Evolutionary conservation across 805 yeast genomes (phyloP), one percentile per base, ranked within the genome.

Genomic region (Barnettozyma wickerhamii): DNA sequence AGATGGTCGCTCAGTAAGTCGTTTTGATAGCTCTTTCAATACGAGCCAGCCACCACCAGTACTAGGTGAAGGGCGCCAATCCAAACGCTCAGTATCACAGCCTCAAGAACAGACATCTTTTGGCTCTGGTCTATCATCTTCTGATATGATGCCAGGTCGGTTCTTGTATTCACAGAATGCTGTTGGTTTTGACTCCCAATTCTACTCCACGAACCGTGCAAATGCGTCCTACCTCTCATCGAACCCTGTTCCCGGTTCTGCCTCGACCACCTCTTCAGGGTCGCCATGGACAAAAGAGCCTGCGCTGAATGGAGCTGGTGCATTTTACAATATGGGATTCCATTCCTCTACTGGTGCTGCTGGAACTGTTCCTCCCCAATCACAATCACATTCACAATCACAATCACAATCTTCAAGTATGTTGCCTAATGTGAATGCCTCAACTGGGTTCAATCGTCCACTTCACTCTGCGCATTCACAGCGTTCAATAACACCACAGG

Each of bases 331-430:
- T 20, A 19, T 17, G 27, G 15, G 27, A 17, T 14, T 21, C 35
- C 6, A 26, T n/a, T 10, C 15, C 26, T 12, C 23, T 24, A n/a
- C 21, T n/a, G n/a, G n/a, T n/a, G n/a, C n/a, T n/a, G n/a, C n/a
- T n/a, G n/a, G n/a, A n/a, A n/a, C n/a, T n/a, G n/a, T n/a, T n/a
- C n/a, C n/a, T 17, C 38, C 3, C 34, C 24, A 26, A 39, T 27
- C 19, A 19, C 20, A 27, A 19, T 19, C 35, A 33, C 19, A 10
- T 17, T 14, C 13, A n/a, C 14, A 19, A n/a, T 31, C 21, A 4
- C 38, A 28, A 30, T 19, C 41, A 10, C 41, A 29, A n/a, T 7
- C 28, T 10, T 21, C 44, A 17, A 41, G 15, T 19, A 15, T 30
- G 17, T 32, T 15, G 7, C 37, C 33, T 20, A 30, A 27, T 4